phyloP scores from a whole-genome alignment of 2,329 filamentous ascomycete genomes.

The Coleophoma crateriformis region DNA sequence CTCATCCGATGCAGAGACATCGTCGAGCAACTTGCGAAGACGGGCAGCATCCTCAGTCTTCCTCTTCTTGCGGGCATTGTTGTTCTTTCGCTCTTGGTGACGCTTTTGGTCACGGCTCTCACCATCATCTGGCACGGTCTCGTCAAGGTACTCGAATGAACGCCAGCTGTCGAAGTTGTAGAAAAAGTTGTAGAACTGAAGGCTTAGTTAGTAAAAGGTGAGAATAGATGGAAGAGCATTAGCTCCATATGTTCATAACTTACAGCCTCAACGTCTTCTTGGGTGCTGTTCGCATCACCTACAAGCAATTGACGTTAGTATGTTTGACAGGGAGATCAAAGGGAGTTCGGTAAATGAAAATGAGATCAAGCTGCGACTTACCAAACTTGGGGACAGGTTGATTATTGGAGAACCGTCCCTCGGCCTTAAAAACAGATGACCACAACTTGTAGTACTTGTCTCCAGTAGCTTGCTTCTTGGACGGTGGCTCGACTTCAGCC shows the following conservation, averaged over 20 bases:
- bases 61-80: constrained; percentile 96
- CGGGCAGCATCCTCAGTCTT: constrained; percentile 97
- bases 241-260: too few species aligned
- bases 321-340: too few species aligned
- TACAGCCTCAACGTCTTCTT: constrained; percentile 76
- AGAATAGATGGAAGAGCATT: too few species aligned
- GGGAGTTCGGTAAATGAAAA: too few species aligned
- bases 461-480: constrained; percentile 83
- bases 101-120: constrained; percentile 99
- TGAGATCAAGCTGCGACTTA: too few species aligned
- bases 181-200: constrained; percentile 94
- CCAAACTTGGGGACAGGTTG: constrained; percentile 83
- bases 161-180: constrained; percentile 99
- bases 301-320: too few species aligned
- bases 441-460: constrained; percentile 95
- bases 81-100: constrained; percentile 97
- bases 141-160: constrained; percentile 95
- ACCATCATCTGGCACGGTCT: constrained; percentile 97
- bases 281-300: constrained; percentile 71
- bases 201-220: too few species aligned
- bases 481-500: constrained; percentile 86
- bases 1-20: constrained; percentile 78
- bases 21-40: constrained; percentile 84
- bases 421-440: constrained; percentile 83
- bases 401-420: constrained; percentile 85